phyloP scores from a whole-genome alignment of 108 stramenopile genomes.

The Fragilaria crotonensis region DNA sequence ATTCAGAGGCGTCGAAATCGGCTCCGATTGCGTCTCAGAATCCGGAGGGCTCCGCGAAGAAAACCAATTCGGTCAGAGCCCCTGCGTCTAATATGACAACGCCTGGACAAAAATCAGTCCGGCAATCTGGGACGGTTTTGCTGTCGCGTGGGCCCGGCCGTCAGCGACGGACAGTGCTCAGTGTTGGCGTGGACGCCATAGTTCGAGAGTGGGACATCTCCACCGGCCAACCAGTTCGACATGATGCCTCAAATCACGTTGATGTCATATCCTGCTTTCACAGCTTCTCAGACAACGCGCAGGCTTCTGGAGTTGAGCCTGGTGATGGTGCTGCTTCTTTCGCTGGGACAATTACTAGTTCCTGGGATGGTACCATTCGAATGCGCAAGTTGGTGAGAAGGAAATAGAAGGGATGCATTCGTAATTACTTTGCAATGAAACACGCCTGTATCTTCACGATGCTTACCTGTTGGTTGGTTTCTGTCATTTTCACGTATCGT shows the following conservation, averaged over 20 bases:
- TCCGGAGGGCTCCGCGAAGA: conserved; percentile 1
- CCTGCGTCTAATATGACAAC: conserved; percentile 42
- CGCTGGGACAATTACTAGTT: conserved; percentile 55
- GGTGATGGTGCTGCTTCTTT: conserved; percentile 9
- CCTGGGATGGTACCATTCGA: conserved; percentile 82
- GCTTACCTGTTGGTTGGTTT: no score
- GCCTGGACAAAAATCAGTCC: conserved; percentile 9
- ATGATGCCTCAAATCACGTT: conserved; percentile 42
- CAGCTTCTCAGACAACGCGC: conserved; percentile 18
- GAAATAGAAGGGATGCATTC: no score
- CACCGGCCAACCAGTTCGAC: conserved; percentile 40
- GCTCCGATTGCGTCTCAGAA: neutral
- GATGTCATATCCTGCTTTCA: conserved; percentile 57
- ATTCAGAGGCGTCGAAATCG: conserved; percentile 1
- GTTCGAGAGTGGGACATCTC: conserved; percentile 75
- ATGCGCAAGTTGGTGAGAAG: conserved; percentile 37
- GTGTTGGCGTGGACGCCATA: conserved; percentile 57
- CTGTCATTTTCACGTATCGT: no score
- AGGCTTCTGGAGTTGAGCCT: conserved; percentile 13
- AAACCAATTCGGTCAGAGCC: conserved; percentile 38
- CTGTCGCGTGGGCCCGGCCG: conserved; percentile 22
- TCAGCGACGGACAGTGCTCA: conserved; percentile 39
- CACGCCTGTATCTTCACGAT: no score
- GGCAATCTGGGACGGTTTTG: conserved; percentile 26
- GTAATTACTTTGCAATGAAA: no score